A percentile compares a stretch with the other conserved stretches of the same genome.
phyloP scores from a whole-genome alignment of 768 basidiomycete species.

The Kondoa subrosea region DNA sequence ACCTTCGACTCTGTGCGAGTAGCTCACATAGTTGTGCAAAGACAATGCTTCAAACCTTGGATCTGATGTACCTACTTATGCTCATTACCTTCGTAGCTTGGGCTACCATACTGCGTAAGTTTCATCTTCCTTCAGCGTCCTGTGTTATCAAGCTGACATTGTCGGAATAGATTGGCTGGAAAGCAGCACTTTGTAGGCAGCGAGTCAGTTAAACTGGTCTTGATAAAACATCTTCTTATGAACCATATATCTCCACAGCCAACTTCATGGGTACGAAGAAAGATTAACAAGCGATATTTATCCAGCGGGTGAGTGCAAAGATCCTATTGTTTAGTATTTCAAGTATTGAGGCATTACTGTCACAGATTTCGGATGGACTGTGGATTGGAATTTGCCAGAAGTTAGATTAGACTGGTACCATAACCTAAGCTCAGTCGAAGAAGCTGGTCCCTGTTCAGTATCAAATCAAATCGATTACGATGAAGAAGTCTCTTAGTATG shows the following conservation, averaged over 20 bases:
- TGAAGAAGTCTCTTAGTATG: not conserved
- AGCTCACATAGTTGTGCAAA: too few relatives aligned
- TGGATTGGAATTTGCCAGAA: not conserved
- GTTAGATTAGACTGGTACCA: conserved; percentile 8
- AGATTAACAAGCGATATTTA: conserved; percentile 5
- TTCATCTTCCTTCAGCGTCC: not conserved
- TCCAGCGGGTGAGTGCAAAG: not conserved
- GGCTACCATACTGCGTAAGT: conserved; percentile 9
- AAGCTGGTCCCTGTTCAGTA: not conserved
- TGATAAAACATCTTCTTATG: too few relatives aligned
- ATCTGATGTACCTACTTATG: conserved; percentile 7
- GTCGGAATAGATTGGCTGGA: too few relatives aligned
- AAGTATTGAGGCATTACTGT: not conserved
- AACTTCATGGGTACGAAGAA: conserved; percentile 8
- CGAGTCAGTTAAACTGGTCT: too few relatives aligned
- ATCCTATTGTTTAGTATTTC: not conserved
- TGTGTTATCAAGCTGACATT: too few relatives aligned
- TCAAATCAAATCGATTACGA: conserved; percentile 6
- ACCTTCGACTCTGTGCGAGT: not conserved
- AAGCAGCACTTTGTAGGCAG: not conserved
- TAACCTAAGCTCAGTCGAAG: not conserved
- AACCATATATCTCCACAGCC: too few relatives aligned
- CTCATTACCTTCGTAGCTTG: not conserved
- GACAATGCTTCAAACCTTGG: not conserved
- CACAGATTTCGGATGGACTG: conserved; percentile 5